phyloP scores from a whole-genome alignment of 805 yeast genomes.

The Saccharomycopsis malanga region DNA sequence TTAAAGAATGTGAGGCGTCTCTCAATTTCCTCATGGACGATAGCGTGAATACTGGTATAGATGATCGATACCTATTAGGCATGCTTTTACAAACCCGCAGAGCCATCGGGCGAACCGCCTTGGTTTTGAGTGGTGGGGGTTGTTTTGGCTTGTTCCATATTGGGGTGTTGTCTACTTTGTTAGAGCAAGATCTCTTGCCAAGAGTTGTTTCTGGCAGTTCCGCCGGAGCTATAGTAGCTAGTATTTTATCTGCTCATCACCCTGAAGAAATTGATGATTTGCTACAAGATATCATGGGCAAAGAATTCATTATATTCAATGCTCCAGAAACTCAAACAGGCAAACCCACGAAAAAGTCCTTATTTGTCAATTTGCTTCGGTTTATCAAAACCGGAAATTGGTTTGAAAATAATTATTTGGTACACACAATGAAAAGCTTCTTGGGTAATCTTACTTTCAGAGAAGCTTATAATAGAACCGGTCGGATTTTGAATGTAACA shows the following conservation, averaged over 20 bases:
- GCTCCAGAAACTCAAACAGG: constrained; percentile 47
- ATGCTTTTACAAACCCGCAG: constrained; percentile 82
- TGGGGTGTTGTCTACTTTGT: constrained; percentile 78
- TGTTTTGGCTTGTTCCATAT: constrained; percentile 89
- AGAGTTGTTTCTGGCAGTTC: constrained; percentile 88
- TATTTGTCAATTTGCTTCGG: constrained; percentile 33
- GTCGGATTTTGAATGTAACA: constrained; percentile 86
- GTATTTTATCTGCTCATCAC: constrained; percentile 74
- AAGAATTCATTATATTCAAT: constrained; percentile 49
- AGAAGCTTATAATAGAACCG: constrained; percentile 92
- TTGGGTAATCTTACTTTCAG: constrained; percentile 88
- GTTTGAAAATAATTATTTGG: constrained; percentile 69
- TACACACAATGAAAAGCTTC: constrained; percentile 65
- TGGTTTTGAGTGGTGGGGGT: constrained; percentile 94
- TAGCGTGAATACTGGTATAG: constrained; percentile 33
- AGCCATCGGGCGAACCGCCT: constrained; percentile 89
- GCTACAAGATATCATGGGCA: constrained; percentile 39
- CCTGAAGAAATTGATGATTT: constrained; percentile 60
- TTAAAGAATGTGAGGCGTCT: constrained; percentile 63
- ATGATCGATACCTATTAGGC: constrained; percentile 63
- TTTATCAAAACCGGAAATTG: constrained; percentile 83
- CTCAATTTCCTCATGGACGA: constrained; percentile 25
- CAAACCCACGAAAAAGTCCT: constrained; percentile 35
- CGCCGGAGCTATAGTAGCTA: constrained; percentile 93
- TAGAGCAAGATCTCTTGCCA: constrained; percentile 72